Base-by-base conservation (phyloP, 2,329 filamentous ascomycete species). In the Zasmidium cellare region DNA sequence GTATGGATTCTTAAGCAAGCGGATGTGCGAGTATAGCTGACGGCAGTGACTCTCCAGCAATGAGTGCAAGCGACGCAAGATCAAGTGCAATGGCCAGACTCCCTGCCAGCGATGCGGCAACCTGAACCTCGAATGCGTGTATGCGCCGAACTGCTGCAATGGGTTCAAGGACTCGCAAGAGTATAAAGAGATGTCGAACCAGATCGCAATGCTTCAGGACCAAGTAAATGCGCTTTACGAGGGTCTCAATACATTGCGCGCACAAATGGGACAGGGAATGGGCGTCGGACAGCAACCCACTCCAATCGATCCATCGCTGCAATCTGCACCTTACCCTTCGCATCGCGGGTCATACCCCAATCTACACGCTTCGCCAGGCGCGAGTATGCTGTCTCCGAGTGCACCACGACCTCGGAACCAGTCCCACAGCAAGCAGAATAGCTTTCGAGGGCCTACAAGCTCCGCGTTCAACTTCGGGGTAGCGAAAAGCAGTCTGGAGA, bases 161-260 rank as follows among this genome's bases (percentile, higher is more conserved):
- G 91, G 85, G 74, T 92, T 96, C 81, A 94, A 93, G 74, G 92
- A 97, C 69, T 92, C 91, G 48, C 90, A 96, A 79, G 92, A 97
- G 72, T 97, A 92, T 79, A 90, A 87, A 69, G 83, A 87, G 38
- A 91, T 97, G 86, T 84, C 86, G 55, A 80, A 82, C 31, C 89
- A 94, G 65, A 85, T 97, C 58, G 78, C 79, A 11, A 82, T 83
- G 9, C 82, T 97, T 22, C 92, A 97, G 73, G 87, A 93, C 55
- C 91, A 96, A 75, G 89, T 97, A 68, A 87, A 90, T 59, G 83
- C 83, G 62, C 82, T 97, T 28, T 90, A 88, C 69, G 84, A 84
- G 58, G 89, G 83, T 66, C 79, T 97, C 69, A 89, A 82, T 69
- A 79, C 83, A 48, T 79, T 96, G 45, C 87, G 88, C 24, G 70